These are phyloP conservation scores for Daldinia grandis DNA, from an alignment of 495 filamentous ascomycete genomes.

Conservation along the genomic window DNA sequence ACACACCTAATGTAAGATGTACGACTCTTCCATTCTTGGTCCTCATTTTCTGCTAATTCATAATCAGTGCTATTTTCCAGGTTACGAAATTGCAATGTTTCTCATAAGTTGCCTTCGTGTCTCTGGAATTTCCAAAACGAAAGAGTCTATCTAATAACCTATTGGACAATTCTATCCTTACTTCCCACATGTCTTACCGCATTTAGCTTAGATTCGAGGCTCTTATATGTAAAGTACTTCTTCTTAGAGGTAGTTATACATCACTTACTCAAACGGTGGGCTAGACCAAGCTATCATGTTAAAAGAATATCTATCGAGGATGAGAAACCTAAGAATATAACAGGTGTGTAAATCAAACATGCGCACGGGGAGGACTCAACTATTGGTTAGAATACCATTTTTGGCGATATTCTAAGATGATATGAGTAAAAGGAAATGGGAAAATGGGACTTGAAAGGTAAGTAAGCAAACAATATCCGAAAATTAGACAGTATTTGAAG, in stretches of 20 bases:
- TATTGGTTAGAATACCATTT: background rate
- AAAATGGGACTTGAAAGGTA: too few species aligned
- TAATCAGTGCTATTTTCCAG: slow-evolving; percentile 11
- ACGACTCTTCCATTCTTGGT: background rate
- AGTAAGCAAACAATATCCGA: too few species aligned
- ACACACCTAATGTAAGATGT: too few species aligned
- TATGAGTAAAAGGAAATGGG: background rate
- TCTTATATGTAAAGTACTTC: too few species aligned
- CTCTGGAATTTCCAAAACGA: background rate
- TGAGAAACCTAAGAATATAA: too few species aligned
- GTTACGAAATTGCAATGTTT: slow-evolving; percentile 39
- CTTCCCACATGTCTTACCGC: slow-evolving; percentile 7
- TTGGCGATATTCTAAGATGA: background rate
- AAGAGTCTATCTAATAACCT: background rate
- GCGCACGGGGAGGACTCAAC: background rate
- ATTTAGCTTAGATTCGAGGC: slow-evolving; percentile 11
- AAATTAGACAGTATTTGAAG: background rate
- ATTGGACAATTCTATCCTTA: slow-evolving; percentile 3
- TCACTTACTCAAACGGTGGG: too few species aligned
- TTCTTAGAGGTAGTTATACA: too few species aligned
- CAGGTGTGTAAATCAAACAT: background rate
- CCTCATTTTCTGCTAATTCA: background rate
- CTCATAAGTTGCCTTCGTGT: slow-evolving; percentile 24
- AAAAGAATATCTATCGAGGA: too few species aligned
- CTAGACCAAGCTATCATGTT: too few species aligned